Evolutionary conservation across 192 early-diverging fungal species (phyloP), one percentile per base, ranked within the genome.

Genomic region (Gigaspora rosea): DNA sequence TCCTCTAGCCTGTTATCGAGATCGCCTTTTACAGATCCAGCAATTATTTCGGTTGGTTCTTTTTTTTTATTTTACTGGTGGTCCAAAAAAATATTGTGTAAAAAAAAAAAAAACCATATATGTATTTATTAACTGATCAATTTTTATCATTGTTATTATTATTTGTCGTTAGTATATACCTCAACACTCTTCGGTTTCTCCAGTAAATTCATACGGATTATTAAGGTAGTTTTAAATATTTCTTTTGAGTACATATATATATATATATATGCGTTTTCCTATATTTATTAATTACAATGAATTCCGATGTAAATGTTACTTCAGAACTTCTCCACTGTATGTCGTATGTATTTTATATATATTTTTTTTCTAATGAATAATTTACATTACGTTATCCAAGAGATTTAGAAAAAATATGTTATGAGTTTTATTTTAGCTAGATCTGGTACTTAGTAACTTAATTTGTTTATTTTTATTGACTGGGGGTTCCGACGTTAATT

Each of bases 21-120:
- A 76, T 78, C 83, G 8, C 76, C 71, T 32, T 80, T 78, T 80
- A 68, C 80, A 15, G 89, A 90, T 79, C 89, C 89, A 3, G 89
- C 89, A 27, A 90, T 90, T 62, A 79, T 89, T 51, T 86, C 90
- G 80, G 87, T 89, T 82, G 64, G 85, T 59, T 51, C 50, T 12
- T 20, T 74, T 64, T 73, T 73, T 54, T n/a, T 22, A 20, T 18
- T 56, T 16, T 18, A 27, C 27, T 27, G 27, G 27, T 41, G 2
- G 41, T 41, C 41, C 41, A 41, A 6, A 41, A 7, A 41, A 41
- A 41, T 41, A 41, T 41, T 41, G 2, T 1, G 3, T 41, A 2
- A 0, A 7, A 41, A 7, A 41, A 41, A 3, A 41, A 7, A 41
- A 41, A 41, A 2, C 7, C 41, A 41, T 41, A 41, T 41, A 41